Conservation (phyloP, 352 stramenopile species). For the Pythium oligandrum region DNA sequence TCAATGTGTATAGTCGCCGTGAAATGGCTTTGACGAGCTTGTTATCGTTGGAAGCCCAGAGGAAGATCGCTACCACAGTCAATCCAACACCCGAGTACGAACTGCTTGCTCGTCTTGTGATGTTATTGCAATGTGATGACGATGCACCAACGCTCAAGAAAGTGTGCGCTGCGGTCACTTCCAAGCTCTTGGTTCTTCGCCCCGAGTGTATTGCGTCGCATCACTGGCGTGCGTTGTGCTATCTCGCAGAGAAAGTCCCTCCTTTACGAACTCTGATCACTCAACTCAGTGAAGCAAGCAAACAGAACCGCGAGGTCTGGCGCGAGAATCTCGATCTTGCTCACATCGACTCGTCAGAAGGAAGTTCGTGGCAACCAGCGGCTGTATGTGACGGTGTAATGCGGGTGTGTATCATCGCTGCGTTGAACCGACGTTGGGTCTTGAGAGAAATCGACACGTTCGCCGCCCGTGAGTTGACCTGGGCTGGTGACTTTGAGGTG, state of each 20-base stretch:
- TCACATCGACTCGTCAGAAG: not conserved
- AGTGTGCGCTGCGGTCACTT: constrained; percentile 12
- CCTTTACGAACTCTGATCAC: constrained; percentile 11
- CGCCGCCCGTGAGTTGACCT: constrained; percentile 9
- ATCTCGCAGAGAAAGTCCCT: constrained; percentile 12
- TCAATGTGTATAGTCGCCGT: too few species aligned
- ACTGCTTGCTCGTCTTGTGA: constrained; percentile 8
- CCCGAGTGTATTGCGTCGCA: constrained; percentile 14
- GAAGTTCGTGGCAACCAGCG: not conserved
- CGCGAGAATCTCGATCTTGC: not conserved
- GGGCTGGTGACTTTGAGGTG: not conserved
- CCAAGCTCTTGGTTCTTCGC: constrained; percentile 13
- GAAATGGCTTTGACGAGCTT: too few species aligned
- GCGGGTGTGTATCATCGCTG: constrained; percentile 12
- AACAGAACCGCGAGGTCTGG: constrained; percentile 1
- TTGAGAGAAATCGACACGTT: constrained; percentile 7
- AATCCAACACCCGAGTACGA: not conserved
- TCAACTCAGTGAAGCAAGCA: not conserved
- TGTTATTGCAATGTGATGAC: constrained; percentile 17
- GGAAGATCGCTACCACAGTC: too few species aligned
- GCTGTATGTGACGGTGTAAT: constrained; percentile 1
- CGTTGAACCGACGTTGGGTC: constrained; percentile 2
- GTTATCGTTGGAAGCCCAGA: too few species aligned
- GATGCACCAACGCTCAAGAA: constrained; percentile 7
- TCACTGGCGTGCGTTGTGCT: constrained; percentile 23